Conservation (phyloP, 1,139 yeast genomes). For the Suhomyces panamericanus region DNA sequence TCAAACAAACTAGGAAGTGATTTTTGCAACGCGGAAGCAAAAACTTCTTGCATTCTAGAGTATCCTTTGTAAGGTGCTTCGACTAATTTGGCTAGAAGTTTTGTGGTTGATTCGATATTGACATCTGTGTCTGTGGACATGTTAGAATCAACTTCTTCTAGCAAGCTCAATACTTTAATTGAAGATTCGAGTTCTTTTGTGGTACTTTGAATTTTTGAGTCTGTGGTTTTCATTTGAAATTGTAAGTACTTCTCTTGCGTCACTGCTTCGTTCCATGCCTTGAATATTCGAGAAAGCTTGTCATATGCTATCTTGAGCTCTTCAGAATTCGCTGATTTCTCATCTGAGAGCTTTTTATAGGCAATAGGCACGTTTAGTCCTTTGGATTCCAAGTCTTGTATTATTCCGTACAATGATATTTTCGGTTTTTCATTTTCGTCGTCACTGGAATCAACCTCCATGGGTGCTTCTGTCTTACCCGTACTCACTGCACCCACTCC, state of each 20-base stretch:
- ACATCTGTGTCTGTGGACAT: background rate
- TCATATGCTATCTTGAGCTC: conserved; percentile 15
- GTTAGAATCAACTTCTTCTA: background rate
- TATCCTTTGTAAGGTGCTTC: conserved; percentile 1
- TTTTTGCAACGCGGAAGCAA: conserved; percentile 7
- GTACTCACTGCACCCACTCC: conserved; percentile 71
- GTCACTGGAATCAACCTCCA: conserved; percentile 18
- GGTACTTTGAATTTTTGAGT: conserved; percentile 2
- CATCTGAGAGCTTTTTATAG: conserved; percentile 28
- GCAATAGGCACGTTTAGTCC: conserved; percentile 31
- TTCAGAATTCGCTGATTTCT: conserved; percentile 1
- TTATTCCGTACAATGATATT: conserved; percentile 25
- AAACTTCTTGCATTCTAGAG: background rate
- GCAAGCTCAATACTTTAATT: background rate
- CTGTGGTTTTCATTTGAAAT: conserved; percentile 20
- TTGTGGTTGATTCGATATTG: background rate
- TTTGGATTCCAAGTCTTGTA: conserved; percentile 29
- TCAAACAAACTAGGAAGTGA: conserved; percentile 13
- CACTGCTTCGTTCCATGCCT: conserved; percentile 19
- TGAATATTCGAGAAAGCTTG: conserved; percentile 18
- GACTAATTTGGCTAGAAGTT: conserved; percentile 1
- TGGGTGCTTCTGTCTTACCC: conserved; percentile 9
- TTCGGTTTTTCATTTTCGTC: conserved; percentile 13
- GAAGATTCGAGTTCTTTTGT: conserved; percentile 6
- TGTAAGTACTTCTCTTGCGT: conserved; percentile 23